Percentiles rank a stretch among this genome's conserved stretches.
These are phyloP conservation scores for Dothistroma pini DNA, from an alignment of 2,329 filamentous ascomycete species.

Conservation along the genomic window DNA sequence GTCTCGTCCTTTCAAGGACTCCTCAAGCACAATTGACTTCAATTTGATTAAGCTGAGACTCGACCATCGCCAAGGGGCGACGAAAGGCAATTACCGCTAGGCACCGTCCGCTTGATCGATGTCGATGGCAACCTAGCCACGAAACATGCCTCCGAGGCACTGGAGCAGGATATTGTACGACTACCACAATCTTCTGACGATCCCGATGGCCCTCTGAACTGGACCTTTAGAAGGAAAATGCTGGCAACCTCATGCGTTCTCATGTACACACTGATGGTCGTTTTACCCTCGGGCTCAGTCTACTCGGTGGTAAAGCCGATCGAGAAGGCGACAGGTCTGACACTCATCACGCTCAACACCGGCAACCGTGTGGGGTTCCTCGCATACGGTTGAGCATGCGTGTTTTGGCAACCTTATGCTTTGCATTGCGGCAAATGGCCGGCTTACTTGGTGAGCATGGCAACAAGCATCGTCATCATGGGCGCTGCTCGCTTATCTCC, in stretches of 20 bases:
- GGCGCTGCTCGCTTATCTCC: slow-evolving; percentile 45
- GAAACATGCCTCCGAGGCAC: slow-evolving; percentile 36
- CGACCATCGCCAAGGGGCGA: slow-evolving; percentile 1
- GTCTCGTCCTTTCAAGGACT: neutral
- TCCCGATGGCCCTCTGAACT: slow-evolving; percentile 48
- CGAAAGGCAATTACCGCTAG: slow-evolving; percentile 30
- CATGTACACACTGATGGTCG: slow-evolving; percentile 48
- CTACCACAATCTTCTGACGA: slow-evolving; percentile 42
- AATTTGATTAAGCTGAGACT: neutral
- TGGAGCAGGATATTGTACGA: slow-evolving; percentile 38
- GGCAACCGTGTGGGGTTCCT: slow-evolving; percentile 54
- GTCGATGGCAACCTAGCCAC: slow-evolving; percentile 35
- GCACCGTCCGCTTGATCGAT: slow-evolving; percentile 45
- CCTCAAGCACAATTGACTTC: neutral
- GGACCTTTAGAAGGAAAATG: slow-evolving; percentile 42
- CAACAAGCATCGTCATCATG: slow-evolving; percentile 39
- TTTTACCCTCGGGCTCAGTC: slow-evolving; percentile 47
- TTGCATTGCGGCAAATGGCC: slow-evolving; percentile 50
- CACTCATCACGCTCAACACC: slow-evolving; percentile 43
- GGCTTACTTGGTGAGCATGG: slow-evolving; percentile 44
- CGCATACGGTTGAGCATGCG: slow-evolving; percentile 47
- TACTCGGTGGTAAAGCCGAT: slow-evolving; percentile 51
- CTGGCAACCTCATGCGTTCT: slow-evolving; percentile 39
- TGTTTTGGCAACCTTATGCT: slow-evolving; percentile 53
- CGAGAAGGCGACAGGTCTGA: slow-evolving; percentile 45